Base-by-base conservation (phyloP, 768 basidiomycete species). In the Podaxis rugospora region DNA sequence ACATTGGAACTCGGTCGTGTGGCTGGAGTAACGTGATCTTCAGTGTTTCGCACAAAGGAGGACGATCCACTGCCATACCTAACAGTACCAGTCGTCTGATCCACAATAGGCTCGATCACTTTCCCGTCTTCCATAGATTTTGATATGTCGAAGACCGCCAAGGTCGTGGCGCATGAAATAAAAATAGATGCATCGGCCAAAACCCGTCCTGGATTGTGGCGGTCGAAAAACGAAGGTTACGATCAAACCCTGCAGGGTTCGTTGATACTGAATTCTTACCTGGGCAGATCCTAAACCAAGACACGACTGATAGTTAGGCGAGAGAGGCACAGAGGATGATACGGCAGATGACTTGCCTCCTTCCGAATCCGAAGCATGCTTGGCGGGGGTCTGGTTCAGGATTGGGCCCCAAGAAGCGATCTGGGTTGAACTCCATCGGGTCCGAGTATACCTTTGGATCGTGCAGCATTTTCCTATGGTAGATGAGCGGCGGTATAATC, bases 281-380 rank as follows among this genome's bases (percentile, higher is more conserved):
- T 55, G 76, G 74, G 59, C 74, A 75, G 21, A 76, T 75, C 63
- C 75, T 73, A 40, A 49, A 32, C n/a, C 52, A 52, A 47, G 55
- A 28, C 27, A 21, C 0, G 10, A 50, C 32, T 62, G 61, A 21
- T 9, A 47, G 27, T 54, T 5, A 56, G 21, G 42, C 44, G 46
- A n/a, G 35, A 40, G n/a, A 50, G 23, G 52, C n/a, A 32, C 5
- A 37, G 21, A 52, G 46, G 39, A 28, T 16, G 71, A 9, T 37
- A 50, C 28, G 58, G 13, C 16, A 53, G 35, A 27, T 46, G 23
- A 35, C 63, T 52, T 42, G 70, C 75, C 84, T 77, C 66, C 84
- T 69, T 32, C 83, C 84, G 55, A 83, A 86, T 3, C 84, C 84
- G 61, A 84, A 86, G 53, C 76, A 79, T 42, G 78, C 66, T 4